These are phyloP conservation scores for Tricholoma flavovirens DNA, from an alignment of 768 basidiomycete species.

Conservation along the genomic window DNA sequence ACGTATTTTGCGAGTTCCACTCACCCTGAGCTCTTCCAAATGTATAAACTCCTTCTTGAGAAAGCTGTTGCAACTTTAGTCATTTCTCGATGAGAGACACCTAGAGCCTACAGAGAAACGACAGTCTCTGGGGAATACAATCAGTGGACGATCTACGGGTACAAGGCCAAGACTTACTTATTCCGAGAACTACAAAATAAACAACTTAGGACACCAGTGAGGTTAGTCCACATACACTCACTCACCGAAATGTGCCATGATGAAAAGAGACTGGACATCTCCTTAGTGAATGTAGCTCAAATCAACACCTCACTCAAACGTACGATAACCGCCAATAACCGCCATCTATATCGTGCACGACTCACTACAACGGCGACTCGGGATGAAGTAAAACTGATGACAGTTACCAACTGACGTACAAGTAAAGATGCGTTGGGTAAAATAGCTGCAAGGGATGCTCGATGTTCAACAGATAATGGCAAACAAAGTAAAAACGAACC, in stretches of 20 bases:
- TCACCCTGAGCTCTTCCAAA: conserved; percentile 30
- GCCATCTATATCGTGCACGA: conserved; percentile 26
- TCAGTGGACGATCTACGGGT: not conserved
- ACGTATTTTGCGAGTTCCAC: conserved; percentile 7
- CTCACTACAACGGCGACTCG: conserved; percentile 27
- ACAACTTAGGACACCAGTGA: not conserved
- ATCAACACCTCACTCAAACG: not conserved
- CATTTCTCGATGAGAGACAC: not conserved
- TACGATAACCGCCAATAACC: conserved; percentile 31
- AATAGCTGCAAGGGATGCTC: conserved; percentile 25
- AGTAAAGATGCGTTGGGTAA: conserved; percentile 32
- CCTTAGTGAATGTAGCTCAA: not conserved
- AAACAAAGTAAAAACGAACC: conserved; percentile 21
- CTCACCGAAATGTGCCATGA: conserved; percentile 38
- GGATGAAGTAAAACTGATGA: not conserved
- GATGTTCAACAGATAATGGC: not conserved
- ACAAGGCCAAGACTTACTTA: conserved; percentile 23
- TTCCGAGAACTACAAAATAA: conserved; percentile 29
- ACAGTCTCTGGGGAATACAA: conserved; percentile 27
- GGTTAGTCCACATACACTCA: not conserved
- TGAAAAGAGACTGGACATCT: conserved; percentile 21
- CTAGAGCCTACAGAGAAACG: conserved; percentile 26
- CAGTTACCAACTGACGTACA: conserved; percentile 22
- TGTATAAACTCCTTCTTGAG: conserved; percentile 30
- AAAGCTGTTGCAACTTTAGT: conserved; percentile 23